phyloP scores from a whole-genome alignment of 2,329 filamentous ascomycete genomes.

The Dryadomyces sulphureus region DNA sequence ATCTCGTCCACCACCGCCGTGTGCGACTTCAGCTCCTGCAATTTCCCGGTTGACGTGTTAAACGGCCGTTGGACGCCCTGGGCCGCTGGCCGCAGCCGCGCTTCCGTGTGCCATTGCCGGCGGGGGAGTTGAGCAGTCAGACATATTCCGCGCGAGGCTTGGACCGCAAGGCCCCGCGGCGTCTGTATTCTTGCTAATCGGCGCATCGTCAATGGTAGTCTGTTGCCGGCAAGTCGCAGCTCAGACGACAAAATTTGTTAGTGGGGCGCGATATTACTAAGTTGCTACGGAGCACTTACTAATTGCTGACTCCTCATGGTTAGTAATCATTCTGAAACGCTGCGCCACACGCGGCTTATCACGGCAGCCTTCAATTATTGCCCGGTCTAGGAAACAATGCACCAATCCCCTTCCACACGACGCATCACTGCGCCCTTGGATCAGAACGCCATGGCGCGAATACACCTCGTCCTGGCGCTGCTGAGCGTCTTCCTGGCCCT shows the following conservation, averaged over 20 bases:
- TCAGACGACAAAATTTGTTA: neutral
- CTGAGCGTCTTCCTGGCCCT: constrained; percentile 19
- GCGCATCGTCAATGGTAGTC: constrained; percentile 24
- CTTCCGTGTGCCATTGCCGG: neutral
- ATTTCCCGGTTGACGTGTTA: neutral
- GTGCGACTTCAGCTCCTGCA: neutral
- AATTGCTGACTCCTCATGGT: too few relatives aligned
- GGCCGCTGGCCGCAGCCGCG: neutral
- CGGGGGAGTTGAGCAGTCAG: neutral
- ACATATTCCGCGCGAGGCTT: neutral
- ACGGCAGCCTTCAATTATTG: too few relatives aligned
- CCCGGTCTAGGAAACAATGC: neutral
- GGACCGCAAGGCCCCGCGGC: neutral
- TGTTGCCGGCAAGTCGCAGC: neutral
- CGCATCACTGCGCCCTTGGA: neutral
- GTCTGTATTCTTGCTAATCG: constrained; percentile 24
- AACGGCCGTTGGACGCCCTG: neutral
- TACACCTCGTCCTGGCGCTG: constrained; percentile 22
- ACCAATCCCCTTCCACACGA: neutral
- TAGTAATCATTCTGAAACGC: too few relatives aligned
- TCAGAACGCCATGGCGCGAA: constrained; percentile 21
- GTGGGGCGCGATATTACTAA: neutral
- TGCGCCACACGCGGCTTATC: neutral
- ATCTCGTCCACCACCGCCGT: neutral
- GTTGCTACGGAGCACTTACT: neutral